A percentile compares a stretch with the other conserved stretches of the same genome.
Conservation (phyloP, 2,329 filamentous ascomycete genomes). For the Penicillium decumbens region DNA sequence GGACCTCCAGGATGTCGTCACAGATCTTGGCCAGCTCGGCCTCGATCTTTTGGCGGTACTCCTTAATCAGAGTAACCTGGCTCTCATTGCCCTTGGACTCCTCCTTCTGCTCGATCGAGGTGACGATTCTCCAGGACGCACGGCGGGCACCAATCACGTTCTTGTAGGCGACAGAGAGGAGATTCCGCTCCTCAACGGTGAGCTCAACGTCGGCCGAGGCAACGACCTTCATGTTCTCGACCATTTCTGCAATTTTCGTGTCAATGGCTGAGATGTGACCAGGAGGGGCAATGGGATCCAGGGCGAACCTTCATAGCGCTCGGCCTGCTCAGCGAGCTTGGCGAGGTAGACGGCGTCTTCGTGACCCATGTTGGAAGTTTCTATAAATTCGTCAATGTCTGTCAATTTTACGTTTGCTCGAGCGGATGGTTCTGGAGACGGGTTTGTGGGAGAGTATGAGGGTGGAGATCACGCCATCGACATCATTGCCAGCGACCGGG, state of each 20-base stretch:
- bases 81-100: conserved; percentile 96
- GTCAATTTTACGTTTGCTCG: conserved; percentile 1
- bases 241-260: conserved; percentile 69
- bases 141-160: conserved; percentile 96
- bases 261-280: conserved; percentile 12
- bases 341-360: conserved; percentile 99
- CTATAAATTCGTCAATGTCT: conserved; percentile 21
- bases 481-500: conserved; percentile 19
- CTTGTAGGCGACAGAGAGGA: conserved; percentile 97
- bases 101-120: conserved; percentile 99
- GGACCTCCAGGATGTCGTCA: conserved; percentile 91
- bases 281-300: conserved; percentile 7
- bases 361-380: conserved; percentile 80
- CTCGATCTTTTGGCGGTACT: conserved; percentile 99
- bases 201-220: conserved; percentile 80
- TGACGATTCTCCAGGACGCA: conserved; percentile 97
- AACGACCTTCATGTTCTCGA: conserved; percentile 99
- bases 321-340: conserved; percentile 99
- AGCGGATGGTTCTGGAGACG: not conserved
- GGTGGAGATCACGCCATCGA: conserved; percentile 22
- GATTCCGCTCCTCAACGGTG: conserved; percentile 93
- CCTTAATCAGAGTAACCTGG: conserved; percentile 88
- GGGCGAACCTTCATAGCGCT: conserved; percentile 93
- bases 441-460: conserved; percentile 4
- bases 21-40: conserved; percentile 94